Evolutionary conservation across 139 green algal species (phyloP).

Genomic region (Chlamydomonas sphaeroides): DNA sequence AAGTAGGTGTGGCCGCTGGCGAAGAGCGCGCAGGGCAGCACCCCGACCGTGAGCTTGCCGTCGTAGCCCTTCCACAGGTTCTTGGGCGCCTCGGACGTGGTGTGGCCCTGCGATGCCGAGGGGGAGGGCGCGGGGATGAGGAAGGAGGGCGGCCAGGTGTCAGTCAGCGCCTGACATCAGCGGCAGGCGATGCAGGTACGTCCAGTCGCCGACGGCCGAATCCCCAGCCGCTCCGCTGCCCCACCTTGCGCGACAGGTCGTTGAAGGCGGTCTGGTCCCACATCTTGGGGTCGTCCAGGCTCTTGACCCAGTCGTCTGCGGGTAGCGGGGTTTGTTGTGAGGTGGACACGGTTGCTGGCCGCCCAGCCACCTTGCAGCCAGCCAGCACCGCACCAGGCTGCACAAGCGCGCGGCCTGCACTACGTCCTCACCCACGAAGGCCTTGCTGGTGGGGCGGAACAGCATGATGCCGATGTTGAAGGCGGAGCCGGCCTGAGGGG

Average conservation of each 20-base stretch:
- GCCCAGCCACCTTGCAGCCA: no score
- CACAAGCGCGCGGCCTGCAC: no score
- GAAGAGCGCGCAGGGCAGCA: constrained; percentile 85
- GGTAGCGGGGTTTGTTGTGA: constrained; percentile 1
- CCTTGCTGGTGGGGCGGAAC: constrained; percentile 64
- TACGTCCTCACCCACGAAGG: constrained; percentile 47
- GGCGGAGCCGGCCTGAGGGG: constrained; percentile 50
- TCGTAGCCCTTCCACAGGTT: constrained; percentile 62
- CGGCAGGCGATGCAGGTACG: no score
- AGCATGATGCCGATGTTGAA: constrained; percentile 96
- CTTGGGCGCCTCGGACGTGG: constrained; percentile 20
- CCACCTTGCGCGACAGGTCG: constrained; percentile 65
- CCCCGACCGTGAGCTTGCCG: constrained; percentile 74
- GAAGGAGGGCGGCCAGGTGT: no score
- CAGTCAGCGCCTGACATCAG: no score
- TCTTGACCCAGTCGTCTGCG: constrained; percentile 61
- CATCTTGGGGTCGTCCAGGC: constrained; percentile 69
- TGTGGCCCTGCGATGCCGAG: constrained; percentile 3
- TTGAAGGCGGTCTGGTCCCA: constrained; percentile 96
- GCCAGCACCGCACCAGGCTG: no score
- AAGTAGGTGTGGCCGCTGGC: constrained; percentile 90
- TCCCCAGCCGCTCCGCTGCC: no score
- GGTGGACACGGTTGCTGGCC: no score
- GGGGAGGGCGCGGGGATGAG: no score
- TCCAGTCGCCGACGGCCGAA: no score